These are phyloP conservation scores for Keithomyces neogunnii DNA, from an alignment of 2,329 filamentous ascomycete genomes.

Conservation along the genomic window DNA sequence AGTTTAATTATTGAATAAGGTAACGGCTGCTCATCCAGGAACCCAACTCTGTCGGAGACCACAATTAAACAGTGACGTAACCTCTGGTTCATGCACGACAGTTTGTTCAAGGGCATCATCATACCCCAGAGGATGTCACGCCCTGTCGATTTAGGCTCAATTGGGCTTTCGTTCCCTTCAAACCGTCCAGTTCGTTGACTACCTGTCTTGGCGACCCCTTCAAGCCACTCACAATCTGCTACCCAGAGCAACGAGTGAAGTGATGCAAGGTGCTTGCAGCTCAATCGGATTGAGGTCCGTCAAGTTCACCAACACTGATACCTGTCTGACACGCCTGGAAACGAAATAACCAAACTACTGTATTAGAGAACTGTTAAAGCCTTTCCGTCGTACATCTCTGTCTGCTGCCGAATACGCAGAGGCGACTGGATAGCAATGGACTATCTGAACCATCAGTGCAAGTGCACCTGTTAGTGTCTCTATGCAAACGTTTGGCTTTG, in stretches of 20 bases:
- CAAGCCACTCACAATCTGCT: not conserved
- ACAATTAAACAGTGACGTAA: slow-evolving; percentile 4
- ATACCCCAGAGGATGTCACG: not conserved
- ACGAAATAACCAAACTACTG: no score
- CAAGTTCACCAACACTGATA: no score
- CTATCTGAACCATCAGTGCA: no score
- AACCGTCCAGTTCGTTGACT: not conserved
- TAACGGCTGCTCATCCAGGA: not conserved
- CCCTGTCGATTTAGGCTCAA: not conserved
- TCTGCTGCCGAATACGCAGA: no score
- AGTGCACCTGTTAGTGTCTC: no score
- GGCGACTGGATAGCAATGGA: no score
- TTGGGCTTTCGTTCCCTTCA: not conserved
- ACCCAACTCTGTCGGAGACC: not conserved
- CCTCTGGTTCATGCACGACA: not conserved
- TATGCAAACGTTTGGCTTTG: no score
- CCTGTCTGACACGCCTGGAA: no score
- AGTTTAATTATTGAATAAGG: not conserved
- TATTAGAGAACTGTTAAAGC: no score
- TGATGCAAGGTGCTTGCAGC: not conserved
- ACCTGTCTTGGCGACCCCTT: not conserved
- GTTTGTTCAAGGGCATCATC: not conserved
- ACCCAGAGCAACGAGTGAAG: not conserved
- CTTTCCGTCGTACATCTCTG: no score
- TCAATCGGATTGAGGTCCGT: no score